Percentiles rank a stretch among this genome's conserved stretches.
Evolutionary conservation across 208 protist genomes (phyloP).

Genomic region (Naegleria lovaniensis): DNA sequence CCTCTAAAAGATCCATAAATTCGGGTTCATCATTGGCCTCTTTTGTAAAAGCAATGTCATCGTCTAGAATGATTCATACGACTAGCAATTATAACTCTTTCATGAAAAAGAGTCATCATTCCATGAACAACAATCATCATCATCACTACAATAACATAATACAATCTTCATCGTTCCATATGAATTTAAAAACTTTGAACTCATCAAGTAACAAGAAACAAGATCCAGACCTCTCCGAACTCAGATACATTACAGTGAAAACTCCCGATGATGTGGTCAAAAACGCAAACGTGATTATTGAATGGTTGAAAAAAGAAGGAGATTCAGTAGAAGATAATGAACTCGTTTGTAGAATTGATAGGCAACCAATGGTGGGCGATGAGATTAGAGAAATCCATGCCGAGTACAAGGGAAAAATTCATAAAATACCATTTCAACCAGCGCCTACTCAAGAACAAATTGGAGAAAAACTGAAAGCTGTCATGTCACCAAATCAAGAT

Average conservation of each 20-base stretch:
- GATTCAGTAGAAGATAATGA: neutral
- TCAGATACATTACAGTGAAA: neutral
- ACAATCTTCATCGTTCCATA: no score
- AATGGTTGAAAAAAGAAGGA: neutral
- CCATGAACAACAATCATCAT: no score
- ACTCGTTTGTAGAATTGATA: neutral
- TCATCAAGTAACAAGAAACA: no score
- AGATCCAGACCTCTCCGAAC: neutral
- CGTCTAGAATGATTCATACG: no score
- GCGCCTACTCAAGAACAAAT: neutral
- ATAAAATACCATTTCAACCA: neutral
- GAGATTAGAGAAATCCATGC: neutral
- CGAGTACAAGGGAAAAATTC: neutral
- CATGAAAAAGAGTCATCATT: no score
- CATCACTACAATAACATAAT: no score
- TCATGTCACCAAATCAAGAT: neutral
- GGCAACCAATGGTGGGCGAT: neutral
- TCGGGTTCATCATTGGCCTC: no score
- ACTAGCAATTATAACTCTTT: no score
- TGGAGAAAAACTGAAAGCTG: neutral
- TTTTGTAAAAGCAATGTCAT: no score
- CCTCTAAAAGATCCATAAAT: no score
- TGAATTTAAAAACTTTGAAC: no score
- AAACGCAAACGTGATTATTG: neutral
- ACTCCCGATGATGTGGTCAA: neutral